Base-by-base conservation (phyloP, 176 grass and related monocot genomes). In the Aegilops bicornis region DNA sequence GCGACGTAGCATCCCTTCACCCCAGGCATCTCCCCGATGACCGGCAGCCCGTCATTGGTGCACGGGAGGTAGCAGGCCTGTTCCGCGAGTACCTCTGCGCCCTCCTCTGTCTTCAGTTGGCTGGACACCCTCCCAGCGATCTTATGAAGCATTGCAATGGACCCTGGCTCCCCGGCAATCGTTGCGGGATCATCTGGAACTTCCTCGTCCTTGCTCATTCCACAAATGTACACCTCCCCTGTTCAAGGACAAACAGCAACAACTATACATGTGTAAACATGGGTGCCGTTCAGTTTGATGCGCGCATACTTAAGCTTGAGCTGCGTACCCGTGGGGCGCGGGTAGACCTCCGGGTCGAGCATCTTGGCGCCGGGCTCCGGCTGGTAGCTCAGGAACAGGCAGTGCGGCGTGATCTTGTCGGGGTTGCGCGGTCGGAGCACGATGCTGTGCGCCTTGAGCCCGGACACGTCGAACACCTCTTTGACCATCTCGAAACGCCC, bases 211-310 rank as follows among this genome's bases (percentile, higher is more conserved):
- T 96, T 91, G 63, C 79, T 84, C 91, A 96, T 96, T 59, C 93
- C 93, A 36, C 96, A 96, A 10, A 98, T 92, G 84, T 98, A 98
- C 73, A 98, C 96, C 72, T 98, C 91, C 69, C 96, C 93, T 98
- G 84, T 67, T 79, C 11, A 70, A 77, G 22, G 15, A 52, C 5
- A 39, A 52, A 75, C 6, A 71, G 22, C 22, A 72, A 30, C 54
- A 50, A 58, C 29, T 47, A 47, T 47, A 47, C 0, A 47, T 19
- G 6, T 27, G 42, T 17, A 45, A 87, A 65, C 69, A 70, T 65
- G 43, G 4, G 36, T 6, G 2, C 43, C 52, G 31, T 78, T 52
- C n/a, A 69, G 29, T 1, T 65, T 7, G 62, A 62, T 73, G 64
- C 4, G 71, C 32, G 23, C 56, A 39, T 42, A 56, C 30, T 37